These are phyloP conservation scores for Narthecium ossifragum DNA, from an alignment of 106 monocot species.

Conservation along the genomic window DNA sequence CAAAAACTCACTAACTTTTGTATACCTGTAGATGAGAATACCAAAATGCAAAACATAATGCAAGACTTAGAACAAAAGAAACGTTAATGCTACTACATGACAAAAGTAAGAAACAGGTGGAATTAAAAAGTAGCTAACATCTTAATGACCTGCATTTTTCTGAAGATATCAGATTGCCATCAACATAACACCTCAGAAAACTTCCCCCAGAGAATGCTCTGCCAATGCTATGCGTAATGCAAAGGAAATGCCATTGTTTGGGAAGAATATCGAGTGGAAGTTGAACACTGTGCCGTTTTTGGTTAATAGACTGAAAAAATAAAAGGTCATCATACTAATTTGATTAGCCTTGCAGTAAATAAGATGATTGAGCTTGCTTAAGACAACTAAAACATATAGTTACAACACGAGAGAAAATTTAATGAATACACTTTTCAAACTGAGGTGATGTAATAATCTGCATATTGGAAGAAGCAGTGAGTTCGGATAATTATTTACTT, in stretches of 20 bases:
- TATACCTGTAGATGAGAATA: conserved; percentile 51
- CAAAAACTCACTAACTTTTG: conserved; percentile 72
- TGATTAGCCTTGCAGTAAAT: too few species aligned
- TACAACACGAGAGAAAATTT: too few species aligned
- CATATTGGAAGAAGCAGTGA: too few species aligned
- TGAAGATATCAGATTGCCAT: conserved; percentile 71
- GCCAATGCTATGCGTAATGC: conserved; percentile 79
- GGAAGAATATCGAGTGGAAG: conserved; percentile 52
- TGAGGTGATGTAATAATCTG: too few species aligned
- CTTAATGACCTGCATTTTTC: conserved; percentile 86
- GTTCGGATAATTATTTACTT: too few species aligned
- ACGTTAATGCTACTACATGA: background rate
- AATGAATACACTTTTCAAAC: too few species aligned
- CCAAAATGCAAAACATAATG: too few species aligned
- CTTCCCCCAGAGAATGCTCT: conserved; percentile 96
- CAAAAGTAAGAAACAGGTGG: background rate
- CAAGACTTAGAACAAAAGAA: background rate
- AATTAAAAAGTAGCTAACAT: background rate
- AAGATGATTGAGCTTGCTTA: too few species aligned
- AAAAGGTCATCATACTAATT: too few species aligned
- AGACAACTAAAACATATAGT: too few species aligned
- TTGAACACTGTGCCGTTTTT: conserved; percentile 69
- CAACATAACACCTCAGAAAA: conserved; percentile 72
- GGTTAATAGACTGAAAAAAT: conserved; percentile 65
- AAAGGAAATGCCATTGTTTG: conserved; percentile 86